A percentile compares a stretch with the other conserved stretches of the same genome.
Conservation (phyloP, 2,329 filamentous ascomycete genomes). For the Botrytis squamosa region DNA sequence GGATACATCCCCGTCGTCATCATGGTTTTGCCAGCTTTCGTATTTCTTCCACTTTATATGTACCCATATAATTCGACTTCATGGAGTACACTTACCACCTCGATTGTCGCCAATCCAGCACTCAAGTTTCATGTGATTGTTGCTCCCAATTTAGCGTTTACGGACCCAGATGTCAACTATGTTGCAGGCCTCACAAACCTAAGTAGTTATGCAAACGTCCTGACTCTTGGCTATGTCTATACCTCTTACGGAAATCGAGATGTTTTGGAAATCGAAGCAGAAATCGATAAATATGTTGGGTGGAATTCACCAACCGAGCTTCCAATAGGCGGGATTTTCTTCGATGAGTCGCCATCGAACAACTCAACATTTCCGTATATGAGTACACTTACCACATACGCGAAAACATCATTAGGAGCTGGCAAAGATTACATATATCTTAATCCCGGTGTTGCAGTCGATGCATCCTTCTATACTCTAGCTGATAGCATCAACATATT, state of each 20-base stretch:
- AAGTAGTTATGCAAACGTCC: conserved; percentile 36
- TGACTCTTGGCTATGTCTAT: conserved; percentile 44
- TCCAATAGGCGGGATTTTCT: conserved; percentile 16
- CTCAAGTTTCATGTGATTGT: conserved; percentile 31
- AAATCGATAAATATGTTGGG: conserved; percentile 42
- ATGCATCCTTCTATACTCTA: conserved; percentile 27
- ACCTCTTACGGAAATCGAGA: conserved; percentile 40
- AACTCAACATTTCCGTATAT: conserved; percentile 27
- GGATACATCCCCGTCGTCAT: neutral
- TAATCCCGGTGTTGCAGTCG: conserved; percentile 31
- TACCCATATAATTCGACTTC: conserved; percentile 31
- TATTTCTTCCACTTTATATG: conserved; percentile 32
- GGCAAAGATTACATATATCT: conserved; percentile 26
- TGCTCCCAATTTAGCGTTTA: conserved; percentile 25
- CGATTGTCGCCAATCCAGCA: conserved; percentile 27
- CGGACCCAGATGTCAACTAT: conserved; percentile 30
- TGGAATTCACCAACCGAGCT: conserved; percentile 35
- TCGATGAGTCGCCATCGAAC: conserved; percentile 19
- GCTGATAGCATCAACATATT: conserved; percentile 32
- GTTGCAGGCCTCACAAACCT: conserved; percentile 26
- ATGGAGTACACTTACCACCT: conserved; percentile 28
- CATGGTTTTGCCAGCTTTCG: conserved; percentile 21
- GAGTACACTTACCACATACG: conserved; percentile 26
- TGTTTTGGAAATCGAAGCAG: conserved; percentile 38
- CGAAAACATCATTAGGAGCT: conserved; percentile 25